Evolutionary conservation across 2,329 filamentous ascomycete species (phyloP).

Genomic region (Aureobasidium sp.): DNA sequence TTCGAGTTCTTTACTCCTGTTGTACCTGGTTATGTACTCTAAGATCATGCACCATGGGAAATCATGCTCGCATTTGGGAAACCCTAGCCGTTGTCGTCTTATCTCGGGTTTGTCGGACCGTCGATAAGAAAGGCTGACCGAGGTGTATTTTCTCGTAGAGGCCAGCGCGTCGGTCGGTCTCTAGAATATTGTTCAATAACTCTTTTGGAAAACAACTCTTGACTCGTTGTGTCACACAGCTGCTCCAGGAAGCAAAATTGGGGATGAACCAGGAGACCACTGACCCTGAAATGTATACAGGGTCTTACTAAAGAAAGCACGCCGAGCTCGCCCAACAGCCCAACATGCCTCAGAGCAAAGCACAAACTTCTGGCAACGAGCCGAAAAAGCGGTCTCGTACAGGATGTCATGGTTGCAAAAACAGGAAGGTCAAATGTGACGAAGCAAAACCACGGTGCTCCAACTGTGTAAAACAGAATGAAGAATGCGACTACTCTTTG

Average conservation of each 20-base stretch:
- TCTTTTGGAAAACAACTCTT: neutral
- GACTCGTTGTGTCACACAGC: neutral
- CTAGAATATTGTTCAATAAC: neutral
- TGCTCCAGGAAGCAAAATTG: neutral
- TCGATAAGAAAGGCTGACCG: constrained; percentile 1
- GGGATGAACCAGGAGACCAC: neutral
- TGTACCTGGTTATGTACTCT: neutral
- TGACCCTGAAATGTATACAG: neutral
- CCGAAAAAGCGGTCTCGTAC: constrained; percentile 60
- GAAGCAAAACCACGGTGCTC: constrained; percentile 65
- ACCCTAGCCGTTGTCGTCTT: neutral
- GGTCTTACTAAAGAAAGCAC: neutral
- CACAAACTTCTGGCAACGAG: constrained; percentile 46
- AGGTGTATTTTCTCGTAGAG: neutral
- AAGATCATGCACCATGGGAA: neutral
- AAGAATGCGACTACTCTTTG: constrained; percentile 72
- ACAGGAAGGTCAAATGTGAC: constrained; percentile 71
- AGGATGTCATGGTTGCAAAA: constrained; percentile 70
- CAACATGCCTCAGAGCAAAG: constrained; percentile 57
- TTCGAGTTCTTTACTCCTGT: neutral
- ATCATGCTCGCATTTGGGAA: neutral
- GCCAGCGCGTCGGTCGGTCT: neutral
- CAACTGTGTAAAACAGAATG: constrained; percentile 64
- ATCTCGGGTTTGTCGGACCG: neutral
- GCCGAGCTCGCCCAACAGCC: neutral